Percentiles rank a stretch among this genome's conserved stretches.
Conservation (phyloP, 768 basidiomycete species). For the Amyloporia xantha region DNA sequence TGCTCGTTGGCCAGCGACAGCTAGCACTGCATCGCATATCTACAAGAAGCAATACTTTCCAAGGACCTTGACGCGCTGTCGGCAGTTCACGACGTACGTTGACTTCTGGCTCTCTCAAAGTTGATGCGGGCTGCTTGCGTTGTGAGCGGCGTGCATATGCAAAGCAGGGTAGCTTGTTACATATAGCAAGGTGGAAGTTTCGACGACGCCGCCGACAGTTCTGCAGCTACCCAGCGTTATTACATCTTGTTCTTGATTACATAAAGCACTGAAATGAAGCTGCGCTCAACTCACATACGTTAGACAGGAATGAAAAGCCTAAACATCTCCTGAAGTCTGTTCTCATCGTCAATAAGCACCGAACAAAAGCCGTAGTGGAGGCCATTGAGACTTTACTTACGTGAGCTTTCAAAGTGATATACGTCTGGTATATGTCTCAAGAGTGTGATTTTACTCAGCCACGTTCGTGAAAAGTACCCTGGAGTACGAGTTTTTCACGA, state of each 20-base stretch:
- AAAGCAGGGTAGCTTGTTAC: neutral
- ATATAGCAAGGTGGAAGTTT: neutral
- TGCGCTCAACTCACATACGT: neutral
- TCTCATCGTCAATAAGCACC: conserved; percentile 74
- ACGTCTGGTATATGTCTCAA: too few relatives aligned
- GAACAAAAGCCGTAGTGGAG: conserved; percentile 69
- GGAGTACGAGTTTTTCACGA: conserved; percentile 27
- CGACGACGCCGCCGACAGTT: neutral
- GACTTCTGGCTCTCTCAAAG: neutral
- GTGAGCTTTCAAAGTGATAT: conserved; percentile 30
- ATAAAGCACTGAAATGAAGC: neutral
- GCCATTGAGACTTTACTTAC: conserved; percentile 70
- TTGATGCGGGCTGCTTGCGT: neutral
- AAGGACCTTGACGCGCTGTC: neutral
- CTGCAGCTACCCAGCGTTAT: neutral
- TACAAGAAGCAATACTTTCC: too few relatives aligned
- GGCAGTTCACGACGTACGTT: neutral
- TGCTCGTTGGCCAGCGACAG: too few relatives aligned
- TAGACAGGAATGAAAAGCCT: neutral
- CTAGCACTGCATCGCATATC: neutral
- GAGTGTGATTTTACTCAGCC: conserved; percentile 15
- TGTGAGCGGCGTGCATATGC: neutral
- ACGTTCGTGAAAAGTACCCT: conserved; percentile 26
- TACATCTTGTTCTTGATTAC: neutral
- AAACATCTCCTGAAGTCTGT: conserved; percentile 48